phyloP scores from a whole-genome alignment of 1,284 basidiomycete species.

The Cystobasidium pallidum region DNA sequence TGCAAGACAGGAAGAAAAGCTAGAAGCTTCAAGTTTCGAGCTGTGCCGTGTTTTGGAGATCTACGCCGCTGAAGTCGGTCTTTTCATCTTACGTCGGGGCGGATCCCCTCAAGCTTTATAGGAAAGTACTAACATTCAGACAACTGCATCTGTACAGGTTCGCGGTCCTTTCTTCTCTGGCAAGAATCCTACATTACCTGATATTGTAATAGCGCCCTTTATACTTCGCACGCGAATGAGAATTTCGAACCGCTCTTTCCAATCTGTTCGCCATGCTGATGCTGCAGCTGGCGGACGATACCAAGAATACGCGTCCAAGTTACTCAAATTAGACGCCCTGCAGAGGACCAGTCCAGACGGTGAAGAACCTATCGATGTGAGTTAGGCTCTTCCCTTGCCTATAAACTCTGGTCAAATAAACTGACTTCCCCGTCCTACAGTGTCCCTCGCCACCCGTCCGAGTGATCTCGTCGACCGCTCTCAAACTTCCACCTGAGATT shows the following conservation, averaged over 20 bases:
- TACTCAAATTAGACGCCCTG: constrained; percentile 28
- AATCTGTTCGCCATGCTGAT: constrained; percentile 30
- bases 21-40: constrained; percentile 38
- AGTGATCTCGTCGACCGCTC: constrained; percentile 31
- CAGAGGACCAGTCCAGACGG: constrained; percentile 35
- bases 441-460: constrained; percentile 30
- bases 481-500: constrained; percentile 68
- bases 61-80: constrained; percentile 36
- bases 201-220: constrained; percentile 42
- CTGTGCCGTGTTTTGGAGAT: constrained; percentile 31
- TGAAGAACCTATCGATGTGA: constrained; percentile 41
- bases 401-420: no score
- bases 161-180: constrained; percentile 39
- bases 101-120: no score
- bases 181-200: constrained; percentile 22
- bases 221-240: constrained; percentile 33
- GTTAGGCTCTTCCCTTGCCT: background rate
- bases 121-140: background rate
- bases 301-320: constrained; percentile 19
- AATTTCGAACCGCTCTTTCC: constrained; percentile 38
- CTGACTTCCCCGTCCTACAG: constrained; percentile 6
- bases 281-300: constrained; percentile 34
- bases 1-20: constrained; percentile 32
- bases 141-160: constrained; percentile 7
- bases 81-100: background rate